A percentile compares a stretch with the other conserved stretches of the same genome.
Conservation (phyloP, 768 basidiomycete genomes). For the Coprinopsis strossmayeri region DNA sequence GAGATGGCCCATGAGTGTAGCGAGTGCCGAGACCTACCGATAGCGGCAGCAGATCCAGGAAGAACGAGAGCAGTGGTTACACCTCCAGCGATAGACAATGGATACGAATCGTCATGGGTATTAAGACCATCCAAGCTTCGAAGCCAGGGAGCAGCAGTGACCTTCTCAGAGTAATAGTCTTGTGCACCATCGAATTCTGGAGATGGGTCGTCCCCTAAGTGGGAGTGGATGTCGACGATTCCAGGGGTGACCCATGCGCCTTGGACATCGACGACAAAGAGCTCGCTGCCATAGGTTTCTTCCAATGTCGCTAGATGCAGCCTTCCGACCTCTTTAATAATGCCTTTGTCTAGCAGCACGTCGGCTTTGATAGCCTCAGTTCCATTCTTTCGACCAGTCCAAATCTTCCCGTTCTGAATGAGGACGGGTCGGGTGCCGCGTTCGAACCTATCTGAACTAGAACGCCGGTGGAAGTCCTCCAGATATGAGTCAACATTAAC, state of each 20-base stretch:
- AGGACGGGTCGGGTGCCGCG: slow-evolving; percentile 56
- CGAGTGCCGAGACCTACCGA: slow-evolving; percentile 31
- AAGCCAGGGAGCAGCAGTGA: slow-evolving; percentile 50
- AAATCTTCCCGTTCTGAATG: slow-evolving; percentile 72
- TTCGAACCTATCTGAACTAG: slow-evolving; percentile 59
- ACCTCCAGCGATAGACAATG: slow-evolving; percentile 68
- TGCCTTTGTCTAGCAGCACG: slow-evolving; percentile 61
- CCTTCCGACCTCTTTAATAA: slow-evolving; percentile 55
- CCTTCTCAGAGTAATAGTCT: slow-evolving; percentile 53
- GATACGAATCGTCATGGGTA: slow-evolving; percentile 71
- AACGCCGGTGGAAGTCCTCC: slow-evolving; percentile 39
- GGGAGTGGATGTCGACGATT: slow-evolving; percentile 62
- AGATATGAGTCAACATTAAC: neutral
- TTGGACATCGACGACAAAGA: slow-evolving; percentile 53
- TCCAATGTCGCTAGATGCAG: slow-evolving; percentile 24
- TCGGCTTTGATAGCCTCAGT: slow-evolving; percentile 59
- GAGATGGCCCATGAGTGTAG: neutral
- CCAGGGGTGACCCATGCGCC: slow-evolving; percentile 82
- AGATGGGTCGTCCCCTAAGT: slow-evolving; percentile 48
- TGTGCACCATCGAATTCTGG: slow-evolving; percentile 44
- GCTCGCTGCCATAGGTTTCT: slow-evolving; percentile 19
- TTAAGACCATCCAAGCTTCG: slow-evolving; percentile 75
- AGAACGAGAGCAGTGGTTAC: slow-evolving; percentile 73
- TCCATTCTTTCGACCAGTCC: slow-evolving; percentile 73
- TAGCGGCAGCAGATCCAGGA: slow-evolving; percentile 65